These are phyloP conservation scores for Schoenoplectus triqueter DNA, from an alignment of 202 grass and related monocot genomes.

Conservation along the genomic window DNA sequence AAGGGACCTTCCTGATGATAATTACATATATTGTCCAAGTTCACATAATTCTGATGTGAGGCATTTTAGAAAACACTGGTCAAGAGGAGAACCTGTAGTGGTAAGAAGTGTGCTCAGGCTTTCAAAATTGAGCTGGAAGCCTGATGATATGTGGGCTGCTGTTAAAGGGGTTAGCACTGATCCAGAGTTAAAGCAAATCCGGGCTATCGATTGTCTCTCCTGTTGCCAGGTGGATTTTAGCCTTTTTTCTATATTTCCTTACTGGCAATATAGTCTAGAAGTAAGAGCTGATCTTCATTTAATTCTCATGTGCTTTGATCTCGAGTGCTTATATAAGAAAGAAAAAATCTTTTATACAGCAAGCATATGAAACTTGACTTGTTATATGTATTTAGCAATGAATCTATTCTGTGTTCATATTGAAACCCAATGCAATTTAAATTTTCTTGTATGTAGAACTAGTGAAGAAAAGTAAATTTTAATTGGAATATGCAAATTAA, in stretches of 20 bases:
- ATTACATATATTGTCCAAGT: slow-evolving; percentile 75
- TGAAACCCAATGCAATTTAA: neutral
- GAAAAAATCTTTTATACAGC: neutral
- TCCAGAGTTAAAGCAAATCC: slow-evolving; percentile 46
- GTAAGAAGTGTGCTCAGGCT: slow-evolving; percentile 57
- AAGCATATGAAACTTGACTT: neutral
- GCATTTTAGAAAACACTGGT: slow-evolving; percentile 91
- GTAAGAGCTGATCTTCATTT: neutral
- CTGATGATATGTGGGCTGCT: slow-evolving; percentile 67
- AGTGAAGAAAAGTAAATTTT: neutral
- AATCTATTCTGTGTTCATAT: neutral
- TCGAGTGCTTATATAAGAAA: neutral
- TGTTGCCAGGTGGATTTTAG: slow-evolving; percentile 69
- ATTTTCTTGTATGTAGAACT: neutral
- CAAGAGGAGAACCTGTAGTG: slow-evolving; percentile 88
- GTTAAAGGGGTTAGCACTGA: slow-evolving; percentile 39
- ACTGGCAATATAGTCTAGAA: neutral
- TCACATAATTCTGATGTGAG: slow-evolving; percentile 47
- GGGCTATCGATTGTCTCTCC: slow-evolving; percentile 65
- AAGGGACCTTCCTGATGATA: slow-evolving; percentile 61
- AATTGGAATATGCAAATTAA: neutral
- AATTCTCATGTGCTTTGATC: neutral
- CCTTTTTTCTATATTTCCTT: neutral
- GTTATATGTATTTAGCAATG: neutral
- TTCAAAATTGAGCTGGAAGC: slow-evolving; percentile 67